Conservation (phyloP, 352 stramenopile genomes). For the Phytopythium delawarense region DNA sequence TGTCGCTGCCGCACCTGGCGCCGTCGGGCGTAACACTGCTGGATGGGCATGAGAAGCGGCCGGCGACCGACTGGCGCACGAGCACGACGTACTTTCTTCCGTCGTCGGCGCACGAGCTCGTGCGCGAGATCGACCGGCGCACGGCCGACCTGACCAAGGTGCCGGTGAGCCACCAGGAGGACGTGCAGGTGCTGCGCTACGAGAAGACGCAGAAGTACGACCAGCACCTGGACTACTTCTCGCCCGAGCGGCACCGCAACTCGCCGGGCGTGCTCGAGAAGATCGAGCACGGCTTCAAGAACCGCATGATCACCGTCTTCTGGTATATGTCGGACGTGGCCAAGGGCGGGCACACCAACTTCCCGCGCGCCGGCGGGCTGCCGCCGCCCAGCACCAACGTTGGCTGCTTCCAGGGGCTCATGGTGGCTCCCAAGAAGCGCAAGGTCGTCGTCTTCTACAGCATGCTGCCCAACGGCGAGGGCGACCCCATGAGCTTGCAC, state of each 20-base stretch:
- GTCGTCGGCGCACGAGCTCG: constrained; percentile 32
- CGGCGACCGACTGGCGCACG: constrained; percentile 67
- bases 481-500: constrained; percentile 62
- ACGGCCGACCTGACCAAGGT: constrained; percentile 62
- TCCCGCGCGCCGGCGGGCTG: constrained; percentile 45
- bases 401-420: constrained; percentile 57
- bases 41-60: constrained; percentile 60
- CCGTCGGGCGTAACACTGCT: constrained; percentile 57
- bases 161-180: constrained; percentile 51
- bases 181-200: constrained; percentile 70
- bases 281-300: constrained; percentile 71
- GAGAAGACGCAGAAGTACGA: constrained; percentile 74
- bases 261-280: constrained; percentile 31
- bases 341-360: constrained; percentile 68
- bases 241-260: constrained; percentile 34
- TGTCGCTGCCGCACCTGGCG: constrained; percentile 57
- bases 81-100: constrained; percentile 75
- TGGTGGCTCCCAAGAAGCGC: constrained; percentile 59
- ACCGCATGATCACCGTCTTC: constrained; percentile 84
- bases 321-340: constrained; percentile 86
- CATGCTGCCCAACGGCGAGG: constrained; percentile 63
- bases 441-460: constrained; percentile 84
- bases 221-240: constrained; percentile 70
- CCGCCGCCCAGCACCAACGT: constrained; percentile 44
- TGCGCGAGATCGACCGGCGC: constrained; percentile 59